Base-by-base conservation (phyloP, 1,284 basidiomycete genomes). In the Polyporus tsugae region DNA sequence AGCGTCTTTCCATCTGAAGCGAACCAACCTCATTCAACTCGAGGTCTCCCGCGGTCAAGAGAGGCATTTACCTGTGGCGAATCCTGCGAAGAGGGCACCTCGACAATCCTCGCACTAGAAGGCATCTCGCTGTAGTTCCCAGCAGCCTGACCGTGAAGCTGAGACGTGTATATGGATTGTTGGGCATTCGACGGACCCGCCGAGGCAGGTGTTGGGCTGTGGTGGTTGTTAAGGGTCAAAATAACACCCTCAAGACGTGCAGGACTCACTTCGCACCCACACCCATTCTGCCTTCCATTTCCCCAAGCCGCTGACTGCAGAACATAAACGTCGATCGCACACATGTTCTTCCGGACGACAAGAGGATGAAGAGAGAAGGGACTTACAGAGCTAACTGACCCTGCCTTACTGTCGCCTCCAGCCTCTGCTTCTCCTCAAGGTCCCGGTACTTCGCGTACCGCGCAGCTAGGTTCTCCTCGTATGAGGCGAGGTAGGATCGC, bases 331-430 rank as follows among this genome's bases (percentile, higher is more conserved):
- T 33, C 22, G 7, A 46, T 59, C n/a, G 22, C 58, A 41, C 58
- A 41, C 58, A 39, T 36, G 6, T 36, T 41, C 19, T 38, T 22
- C 10, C 11, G 33, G 7, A 44, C 17, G 41, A 53, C 17, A 46
- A 53, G 53, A 49, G 11, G 22, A 25, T 10, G 38, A 15, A 38
- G 17, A 4, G 41, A 22, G 22, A 42, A 29, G 2, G n/a, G 4
- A 75, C 82, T 66, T 71, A 84, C 83, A 81, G 76, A 33, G 83
- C 83, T 61, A 81, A 72, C 19, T 76, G 77, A 1, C 85, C 85
- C 62, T 80, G 81, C 64, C 77, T 75, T 15, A 83, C 74, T 60
- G 75, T 80, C 42, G 70, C 53, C 62, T 67, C 33, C 52, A 80
- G 61, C 63, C 78, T 74, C 53, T 74, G 69, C 64, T 78, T 76